These are phyloP conservation scores for Quercus tomentella DNA, from an alignment of 331 rosid genomes.

Conservation along the genomic window DNA sequence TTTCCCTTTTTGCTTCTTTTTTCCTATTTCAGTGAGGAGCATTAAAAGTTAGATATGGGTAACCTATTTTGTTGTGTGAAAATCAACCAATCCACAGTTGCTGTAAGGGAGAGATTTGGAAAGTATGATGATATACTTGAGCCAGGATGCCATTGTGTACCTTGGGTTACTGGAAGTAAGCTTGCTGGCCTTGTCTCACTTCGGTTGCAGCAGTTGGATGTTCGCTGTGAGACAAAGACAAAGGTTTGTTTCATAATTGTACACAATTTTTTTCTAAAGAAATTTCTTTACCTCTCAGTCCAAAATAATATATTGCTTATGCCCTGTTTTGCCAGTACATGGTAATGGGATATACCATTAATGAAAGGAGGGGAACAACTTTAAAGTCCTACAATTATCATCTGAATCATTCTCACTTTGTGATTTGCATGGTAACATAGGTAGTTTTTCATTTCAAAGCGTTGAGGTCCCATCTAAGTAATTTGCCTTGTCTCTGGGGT, in stretches of 20 bases:
- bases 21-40: neutral
- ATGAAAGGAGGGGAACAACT: neutral
- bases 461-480: neutral
- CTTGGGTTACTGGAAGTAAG: neutral
- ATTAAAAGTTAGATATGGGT: neutral
- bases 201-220: conserved; percentile 7
- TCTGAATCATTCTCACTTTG: neutral
- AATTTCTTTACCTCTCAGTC: neutral
- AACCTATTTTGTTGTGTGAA: neutral
- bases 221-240: conserved; percentile 5
- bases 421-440: neutral
- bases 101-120: neutral
- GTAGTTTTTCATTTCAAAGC: neutral
- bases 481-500: too few species aligned
- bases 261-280: neutral
- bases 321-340: neutral
- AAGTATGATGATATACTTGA: neutral
- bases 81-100: neutral
- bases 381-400: neutral
- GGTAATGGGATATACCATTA: neutral
- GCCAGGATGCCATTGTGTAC: conserved; percentile 9
- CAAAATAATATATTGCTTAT: neutral
- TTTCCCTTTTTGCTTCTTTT: neutral
- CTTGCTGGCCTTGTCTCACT: neutral
- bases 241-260: neutral